Evolutionary conservation across 2,329 filamentous ascomycete species (phyloP).

Genomic region (Lasiodiplodia citricola): DNA sequence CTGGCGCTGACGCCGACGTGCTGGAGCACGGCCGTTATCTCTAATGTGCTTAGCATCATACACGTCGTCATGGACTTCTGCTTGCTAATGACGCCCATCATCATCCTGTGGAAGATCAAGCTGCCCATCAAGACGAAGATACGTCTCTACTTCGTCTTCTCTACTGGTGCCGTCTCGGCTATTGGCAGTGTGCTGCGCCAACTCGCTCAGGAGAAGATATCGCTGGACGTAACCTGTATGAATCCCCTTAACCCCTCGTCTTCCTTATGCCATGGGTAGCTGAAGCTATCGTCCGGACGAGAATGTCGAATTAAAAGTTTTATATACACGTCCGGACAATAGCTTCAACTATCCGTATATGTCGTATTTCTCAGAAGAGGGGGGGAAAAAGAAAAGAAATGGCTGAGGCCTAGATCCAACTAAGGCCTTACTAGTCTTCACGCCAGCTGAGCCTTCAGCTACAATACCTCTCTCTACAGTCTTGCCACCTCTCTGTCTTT

Average conservation of each 20-base stretch:
- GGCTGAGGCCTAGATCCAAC: no score
- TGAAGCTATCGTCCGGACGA: no score
- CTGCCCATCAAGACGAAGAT: conserved; percentile 39
- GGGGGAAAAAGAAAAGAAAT: no score
- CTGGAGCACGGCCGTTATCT: conserved; percentile 30
- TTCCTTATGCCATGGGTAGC: no score
- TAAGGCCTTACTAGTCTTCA: no score
- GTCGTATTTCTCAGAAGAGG: no score
- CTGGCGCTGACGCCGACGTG: conserved; percentile 32
- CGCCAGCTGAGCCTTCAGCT: no score
- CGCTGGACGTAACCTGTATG: conserved; percentile 15
- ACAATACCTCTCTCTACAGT: no score
- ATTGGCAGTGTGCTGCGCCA: conserved; percentile 32
- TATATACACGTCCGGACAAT: no score
- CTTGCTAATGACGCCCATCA: conserved; percentile 41
- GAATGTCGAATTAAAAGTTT: no score
- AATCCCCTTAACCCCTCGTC: background rate
- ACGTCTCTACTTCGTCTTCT: conserved; percentile 42
- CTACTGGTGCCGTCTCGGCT: conserved; percentile 38
- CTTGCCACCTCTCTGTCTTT: background rate
- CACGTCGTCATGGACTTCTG: conserved; percentile 44
- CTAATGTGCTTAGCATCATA: conserved; percentile 36
- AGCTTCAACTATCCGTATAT: no score
- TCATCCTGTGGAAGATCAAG: conserved; percentile 43
- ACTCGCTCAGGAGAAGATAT: conserved; percentile 14